These are phyloP conservation scores for Eucalyptus regnans DNA, from an alignment of 345 rosid genomes.

Conservation along the genomic window DNA sequence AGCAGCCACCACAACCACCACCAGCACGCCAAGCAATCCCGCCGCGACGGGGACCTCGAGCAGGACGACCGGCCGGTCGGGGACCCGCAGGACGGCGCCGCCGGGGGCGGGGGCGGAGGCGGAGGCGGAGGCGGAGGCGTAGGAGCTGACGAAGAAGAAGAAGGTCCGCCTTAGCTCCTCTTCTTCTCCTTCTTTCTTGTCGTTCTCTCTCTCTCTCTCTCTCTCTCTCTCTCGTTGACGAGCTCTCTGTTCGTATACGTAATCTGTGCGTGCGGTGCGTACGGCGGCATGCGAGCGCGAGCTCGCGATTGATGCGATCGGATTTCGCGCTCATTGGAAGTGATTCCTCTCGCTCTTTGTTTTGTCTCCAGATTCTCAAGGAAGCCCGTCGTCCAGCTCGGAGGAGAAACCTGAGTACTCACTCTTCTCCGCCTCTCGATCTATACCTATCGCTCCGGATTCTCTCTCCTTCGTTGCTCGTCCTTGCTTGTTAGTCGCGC, in stretches of 20 bases:
- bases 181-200: neutral
- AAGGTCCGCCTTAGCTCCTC: slow-evolving; percentile 2
- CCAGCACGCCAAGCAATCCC: slow-evolving; percentile 6
- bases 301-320: neutral
- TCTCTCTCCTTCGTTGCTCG: neutral
- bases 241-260: neutral
- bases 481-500: neutral
- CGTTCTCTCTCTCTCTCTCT: neutral
- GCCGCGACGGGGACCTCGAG: slow-evolving; percentile 5
- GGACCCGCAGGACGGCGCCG: slow-evolving; percentile 10
- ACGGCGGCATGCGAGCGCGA: neutral
- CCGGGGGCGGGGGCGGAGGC: slow-evolving; percentile 7
- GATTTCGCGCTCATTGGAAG: neutral
- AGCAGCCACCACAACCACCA: neutral
- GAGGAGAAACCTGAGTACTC: slow-evolving; percentile 66
- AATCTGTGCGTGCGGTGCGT: neutral
- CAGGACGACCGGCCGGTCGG: slow-evolving; percentile 7
- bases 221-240: neutral
- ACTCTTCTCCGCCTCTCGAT: slow-evolving; percentile 2
- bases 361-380: slow-evolving; percentile 41
- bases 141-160: slow-evolving; percentile 5
- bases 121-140: slow-evolving; percentile 15
- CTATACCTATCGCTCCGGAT: neutral
- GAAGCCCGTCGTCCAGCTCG: slow-evolving; percentile 31
- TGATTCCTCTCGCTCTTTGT: neutral